Percentiles rank a stretch among this genome's conserved stretches.
phyloP scores from a whole-genome alignment of 768 basidiomycete species.

The Lepiota subincarnata region DNA sequence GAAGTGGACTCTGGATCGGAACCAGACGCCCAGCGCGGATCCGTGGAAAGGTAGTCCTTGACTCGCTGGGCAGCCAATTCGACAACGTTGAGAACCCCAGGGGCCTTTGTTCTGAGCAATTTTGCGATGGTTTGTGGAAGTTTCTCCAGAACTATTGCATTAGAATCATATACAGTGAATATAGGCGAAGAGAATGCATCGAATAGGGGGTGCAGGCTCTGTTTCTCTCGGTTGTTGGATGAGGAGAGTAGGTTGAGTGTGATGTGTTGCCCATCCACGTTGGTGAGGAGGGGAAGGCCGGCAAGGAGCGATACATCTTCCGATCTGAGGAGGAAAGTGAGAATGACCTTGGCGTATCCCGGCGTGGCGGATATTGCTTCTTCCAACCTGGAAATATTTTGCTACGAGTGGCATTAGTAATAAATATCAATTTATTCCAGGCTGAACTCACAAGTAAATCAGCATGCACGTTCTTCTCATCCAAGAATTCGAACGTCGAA shows the following conservation, averaged over 20 bases:
- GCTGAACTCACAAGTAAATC: background rate
- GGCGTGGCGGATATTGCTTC: background rate
- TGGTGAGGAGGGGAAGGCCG: conserved; percentile 35
- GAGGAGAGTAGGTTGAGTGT: conserved; percentile 16
- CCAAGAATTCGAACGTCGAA: background rate
- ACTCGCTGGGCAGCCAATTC: conserved; percentile 23
- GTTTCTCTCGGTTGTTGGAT: background rate
- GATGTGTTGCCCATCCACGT: conserved; percentile 21
- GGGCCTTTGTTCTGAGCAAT: conserved; percentile 21
- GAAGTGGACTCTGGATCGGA: background rate
- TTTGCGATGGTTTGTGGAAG: conserved; percentile 22
- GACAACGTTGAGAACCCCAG: conserved; percentile 28
- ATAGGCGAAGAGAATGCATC: conserved; percentile 9
- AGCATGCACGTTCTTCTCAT: background rate
- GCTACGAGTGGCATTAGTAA: background rate
- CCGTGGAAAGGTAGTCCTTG: conserved; percentile 23
- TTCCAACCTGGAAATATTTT: background rate
- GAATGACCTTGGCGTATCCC: conserved; percentile 12
- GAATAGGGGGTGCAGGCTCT: conserved; percentile 23
- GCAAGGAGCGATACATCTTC: conserved; percentile 28
- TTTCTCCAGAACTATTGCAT: conserved; percentile 25
- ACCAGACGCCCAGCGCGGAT: background rate
- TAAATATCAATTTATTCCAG: background rate
- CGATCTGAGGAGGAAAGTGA: conserved; percentile 32
- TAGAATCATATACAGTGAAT: conserved; percentile 6